Evolutionary conservation across 2,329 filamentous ascomycete genomes (phyloP), one percentile per base, ranked within the genome.

Genomic region (Catunica adiposa): DNA sequence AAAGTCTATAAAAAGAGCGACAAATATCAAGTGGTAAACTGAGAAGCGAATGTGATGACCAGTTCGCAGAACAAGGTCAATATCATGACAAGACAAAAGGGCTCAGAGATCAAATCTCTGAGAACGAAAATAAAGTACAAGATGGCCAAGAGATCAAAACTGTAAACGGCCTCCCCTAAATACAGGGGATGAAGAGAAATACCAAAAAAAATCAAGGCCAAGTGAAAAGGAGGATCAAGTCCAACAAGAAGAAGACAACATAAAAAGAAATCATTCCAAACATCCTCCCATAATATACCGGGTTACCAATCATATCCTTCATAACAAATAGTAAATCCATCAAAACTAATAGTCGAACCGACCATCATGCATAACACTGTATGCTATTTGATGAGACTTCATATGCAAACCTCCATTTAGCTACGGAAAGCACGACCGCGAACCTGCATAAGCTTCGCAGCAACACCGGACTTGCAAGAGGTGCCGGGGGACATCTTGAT

Each of bases 401-500:
- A n/a, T 7, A n/a, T 17, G 15, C n/a, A 4, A 42, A n/a, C n/a
- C 4, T 15, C 20, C 15, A n/a, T n/a, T 44, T 22, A 22, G 14
- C 20, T n/a, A 7, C 40, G 40, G 20, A 44, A 22, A 22, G 15
- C 11, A 44, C 40, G 40, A 11, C 15, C n/a, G 22, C 44, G 17
- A 3, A 48, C n/a, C 44, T 48, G 44, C 4, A 48, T n/a, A 8
- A 48, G 9, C 44, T 48, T 17, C 11, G 44, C 44, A 8, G 44
- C 44, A 25, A 48, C 44, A 46, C 64, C 66, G 22, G 63, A 60
- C 56, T 64, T 60, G 66, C 79, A 83, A 26, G 67, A 66, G 14
- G 75, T 80, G 38, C 79, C 79, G 1, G 68, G 60, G 1, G 78
- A 73, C 71, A 82, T 71, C 37, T 66, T 61, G 58, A 75, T 69